Base-by-base conservation (phyloP, 2,329 filamentous ascomycete genomes). In the Fusarium sp. region DNA sequence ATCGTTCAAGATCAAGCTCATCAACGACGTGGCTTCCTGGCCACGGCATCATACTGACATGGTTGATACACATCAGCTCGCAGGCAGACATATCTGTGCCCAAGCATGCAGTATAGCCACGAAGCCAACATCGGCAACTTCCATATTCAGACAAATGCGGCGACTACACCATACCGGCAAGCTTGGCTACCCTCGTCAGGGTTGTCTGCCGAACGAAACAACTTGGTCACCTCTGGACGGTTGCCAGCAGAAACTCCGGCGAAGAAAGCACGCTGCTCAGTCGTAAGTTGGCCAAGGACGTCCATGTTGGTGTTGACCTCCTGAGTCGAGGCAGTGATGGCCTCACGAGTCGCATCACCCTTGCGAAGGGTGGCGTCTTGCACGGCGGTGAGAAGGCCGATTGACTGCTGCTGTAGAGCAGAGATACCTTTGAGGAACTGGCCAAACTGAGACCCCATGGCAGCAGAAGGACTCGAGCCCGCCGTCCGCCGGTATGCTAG, bases 361-460 rank as follows among this genome's bases (percentile, higher is more conserved):
- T 37, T 18, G 10, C 6, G 18, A 12, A 37, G 18, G 34, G 10
- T 7, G 10, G 10, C 10, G 18, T 37, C 34, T 37, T 6, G 4
- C 32, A 18, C 16, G 32, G 11, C 32, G 9, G 9, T 18, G 4
- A n/a, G 6, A 18, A 37, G 34, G 10, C 18, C 18, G 3, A n/a
- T n/a, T n/a, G n/a, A n/a, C n/a, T n/a, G n/a, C n/a, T n/a, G n/a
- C n/a, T n/a, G n/a, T n/a, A n/a, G 32, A 18, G 32, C 16, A 34
- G 16, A 5, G 32, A 34, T 18, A 18, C 1, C 16, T 8, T 18
- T 9, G 16, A 34, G 8, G 8, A 9, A 6, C 32, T 0, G 2
- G 32, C 16, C 32, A 34, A 10, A 34, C 9, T 18, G 32, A 18
- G 16, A 16, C 32, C 5, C 32, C 32, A 30, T 30, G 29, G 29